Percentiles rank a stretch among this genome's conserved stretches.
phyloP scores from a whole-genome alignment of 352 stramenopile species.

The Albugo laibachii region DNA sequence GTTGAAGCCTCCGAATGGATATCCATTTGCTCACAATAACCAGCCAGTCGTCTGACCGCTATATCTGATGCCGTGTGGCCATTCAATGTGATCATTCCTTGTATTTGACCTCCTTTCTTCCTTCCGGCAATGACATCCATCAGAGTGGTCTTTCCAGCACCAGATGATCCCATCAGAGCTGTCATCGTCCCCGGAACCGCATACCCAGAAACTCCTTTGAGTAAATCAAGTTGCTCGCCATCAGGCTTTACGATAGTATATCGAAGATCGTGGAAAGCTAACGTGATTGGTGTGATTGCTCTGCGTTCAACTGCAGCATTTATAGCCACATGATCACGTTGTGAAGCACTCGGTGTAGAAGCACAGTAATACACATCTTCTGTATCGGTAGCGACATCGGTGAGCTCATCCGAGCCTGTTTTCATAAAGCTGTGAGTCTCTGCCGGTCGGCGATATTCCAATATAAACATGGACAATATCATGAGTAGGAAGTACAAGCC shows the following conservation, averaged over 20 bases:
- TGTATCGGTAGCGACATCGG: neutral
- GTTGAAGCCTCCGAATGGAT: constrained; percentile 57
- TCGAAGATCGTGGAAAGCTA: constrained; percentile 10
- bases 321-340: neutral
- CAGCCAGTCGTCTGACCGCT: constrained; percentile 8
- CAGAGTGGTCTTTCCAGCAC: constrained; percentile 74
- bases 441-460: constrained; percentile 15
- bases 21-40: constrained; percentile 14
- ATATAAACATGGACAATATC: constrained; percentile 15
- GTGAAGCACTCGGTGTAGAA: neutral
- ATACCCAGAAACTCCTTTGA: constrained; percentile 68
- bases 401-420: neutral
- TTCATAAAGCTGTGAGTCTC: neutral
- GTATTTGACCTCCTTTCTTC: constrained; percentile 64
- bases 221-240: constrained; percentile 47
- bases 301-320: neutral
- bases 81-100: constrained; percentile 69
- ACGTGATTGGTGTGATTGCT: neutral
- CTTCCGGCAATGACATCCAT: constrained; percentile 86
- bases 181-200: constrained; percentile 70
- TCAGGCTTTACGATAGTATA: constrained; percentile 22
- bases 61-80: constrained; percentile 18
- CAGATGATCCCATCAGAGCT: constrained; percentile 72
- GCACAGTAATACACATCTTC: neutral
- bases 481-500: constrained; percentile 21